Percentiles rank a stretch among this genome's conserved stretches.
Evolutionary conservation across 2,329 filamentous ascomycete species (phyloP).

Genomic region (Penicillium sp.): DNA sequence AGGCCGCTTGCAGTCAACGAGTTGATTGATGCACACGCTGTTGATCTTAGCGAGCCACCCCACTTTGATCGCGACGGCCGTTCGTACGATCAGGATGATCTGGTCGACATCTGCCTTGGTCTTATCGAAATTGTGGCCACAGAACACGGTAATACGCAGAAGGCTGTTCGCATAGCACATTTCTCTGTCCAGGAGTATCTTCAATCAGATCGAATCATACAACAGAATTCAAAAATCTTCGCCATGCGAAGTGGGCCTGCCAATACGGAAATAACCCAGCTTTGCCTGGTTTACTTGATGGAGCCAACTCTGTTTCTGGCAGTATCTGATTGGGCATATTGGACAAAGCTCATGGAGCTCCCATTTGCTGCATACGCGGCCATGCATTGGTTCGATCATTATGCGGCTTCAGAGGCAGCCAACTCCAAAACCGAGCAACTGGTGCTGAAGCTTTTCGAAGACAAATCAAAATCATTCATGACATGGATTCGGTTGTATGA

Average conservation of each 20-base stretch:
- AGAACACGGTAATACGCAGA: background rate
- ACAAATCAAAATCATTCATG: background rate
- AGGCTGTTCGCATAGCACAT: conserved; percentile 31
- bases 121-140: conserved; percentile 21
- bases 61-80: conserved; percentile 19
- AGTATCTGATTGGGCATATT: background rate
- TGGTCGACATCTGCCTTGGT: conserved; percentile 28
- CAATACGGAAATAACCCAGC: conserved; percentile 5
- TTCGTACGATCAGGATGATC: conserved; percentile 19
- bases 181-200: conserved; percentile 41
- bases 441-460: conserved; percentile 6
- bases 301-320: conserved; percentile 3
- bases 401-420: background rate
- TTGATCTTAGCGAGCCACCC: conserved; percentile 22
- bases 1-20: conserved; percentile 29
- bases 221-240: conserved; percentile 4
- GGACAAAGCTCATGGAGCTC: background rate
- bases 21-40: conserved; percentile 29
- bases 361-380: conserved; percentile 9
- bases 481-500: conserved; percentile 6
- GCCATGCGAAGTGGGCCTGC: background rate
- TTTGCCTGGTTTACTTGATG: conserved; percentile 12
- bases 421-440: background rate
- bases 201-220: conserved; percentile 25
- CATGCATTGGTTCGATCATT: background rate